Base-by-base conservation (phyloP, 179 eudicot species). In the Beta corolliflora region DNA sequence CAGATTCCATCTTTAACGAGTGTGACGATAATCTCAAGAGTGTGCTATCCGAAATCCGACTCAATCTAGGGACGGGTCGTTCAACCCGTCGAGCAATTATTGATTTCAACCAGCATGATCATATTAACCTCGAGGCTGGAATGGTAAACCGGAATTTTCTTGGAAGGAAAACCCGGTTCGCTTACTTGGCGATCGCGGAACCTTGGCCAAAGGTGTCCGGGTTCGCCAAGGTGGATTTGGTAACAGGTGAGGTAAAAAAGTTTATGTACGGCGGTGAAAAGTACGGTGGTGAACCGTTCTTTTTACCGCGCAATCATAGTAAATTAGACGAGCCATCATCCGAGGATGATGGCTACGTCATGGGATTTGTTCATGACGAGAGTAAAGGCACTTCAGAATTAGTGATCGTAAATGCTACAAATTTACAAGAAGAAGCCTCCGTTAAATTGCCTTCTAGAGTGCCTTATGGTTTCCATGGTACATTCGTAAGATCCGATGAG, bases 181-280 rank as follows among this genome's bases (percentile, higher is more conserved):
- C 73, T 7, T 83, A 78, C 69, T 25, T 83, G 69, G 81, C 85
- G 2, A 78, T 83, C 12, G 75, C 85, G 0, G 85, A 83, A 21
- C 85, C 85, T 29, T 83, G 85, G 85, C 85, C 85, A 13, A 83
- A 83, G 60, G 85, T 83, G 7, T 83, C 85, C 3, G 85, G 85
- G 41, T 78, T 83, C 9, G 85, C 85, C 0, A 83, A 83, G 63
- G 79, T 83, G 3, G 75, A 83, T 77, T 74, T 83, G 8, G 50
- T 15, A 5, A 83, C 85, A 0, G 85, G 82, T 5, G 75, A 78
- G 78, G 71, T 78, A 9, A 66, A 78, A 65, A 78, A 78, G 70
- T 78, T 78, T 45, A 1, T 65, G 66, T 83, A 83, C 78, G 85
- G 79, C 12, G 63, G 48, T 64, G 50, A 72, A 54, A 78, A 79